Base-by-base conservation (phyloP, 2,329 filamentous ascomycete genomes). In the Epichloe sp. region DNA sequence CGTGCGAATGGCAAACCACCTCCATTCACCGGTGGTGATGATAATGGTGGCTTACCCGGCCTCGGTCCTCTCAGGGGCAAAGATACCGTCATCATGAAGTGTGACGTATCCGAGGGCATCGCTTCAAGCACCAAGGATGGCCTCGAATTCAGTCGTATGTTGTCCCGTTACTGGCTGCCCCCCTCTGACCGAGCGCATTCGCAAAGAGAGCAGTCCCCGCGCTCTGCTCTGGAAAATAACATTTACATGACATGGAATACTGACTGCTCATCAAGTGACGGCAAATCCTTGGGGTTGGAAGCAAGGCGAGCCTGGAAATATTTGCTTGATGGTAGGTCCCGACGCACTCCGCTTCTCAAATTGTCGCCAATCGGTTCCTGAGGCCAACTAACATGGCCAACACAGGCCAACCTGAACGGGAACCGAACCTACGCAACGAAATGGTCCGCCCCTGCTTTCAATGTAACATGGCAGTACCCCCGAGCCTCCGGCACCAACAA, bases 241-340 rank as follows among this genome's bases (percentile, higher is more conserved):
- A 15, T 5, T 23, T 36, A 19, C 44, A n/a, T 8, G 5, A 19
- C n/a, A 14, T n/a, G 8, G 0, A 17, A 43, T 36, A 40, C 47
- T 49, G 21, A 49, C 48, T 15, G 42, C 5, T 37, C 3, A 12
- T 8, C 15, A 52, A 78, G 75, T 77, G 51, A 78, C 78, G 57
- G 75, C 76, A 45, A 78, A 78, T 56, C 75, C 77, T 62, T 78
- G 75, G 75, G 73, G 72, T 56, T 68, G 72, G 59, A 56, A 64
- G 21, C 57, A 62, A 12, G 64, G 64, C 10, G 60, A 64, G 15
- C 57, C 60, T 2, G 73, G 73, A 38, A 60, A 56, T 17, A 59
- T 78, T 26, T 79, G 76, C 60, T 68, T 79, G 68, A 74, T 76
- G 64, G 75, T 78, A 65, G 62, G 75, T 68, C 21, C 26, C 14